Conservation (phyloP, 139 green algal genomes). For the Tetratostichococcus sp. region DNA sequence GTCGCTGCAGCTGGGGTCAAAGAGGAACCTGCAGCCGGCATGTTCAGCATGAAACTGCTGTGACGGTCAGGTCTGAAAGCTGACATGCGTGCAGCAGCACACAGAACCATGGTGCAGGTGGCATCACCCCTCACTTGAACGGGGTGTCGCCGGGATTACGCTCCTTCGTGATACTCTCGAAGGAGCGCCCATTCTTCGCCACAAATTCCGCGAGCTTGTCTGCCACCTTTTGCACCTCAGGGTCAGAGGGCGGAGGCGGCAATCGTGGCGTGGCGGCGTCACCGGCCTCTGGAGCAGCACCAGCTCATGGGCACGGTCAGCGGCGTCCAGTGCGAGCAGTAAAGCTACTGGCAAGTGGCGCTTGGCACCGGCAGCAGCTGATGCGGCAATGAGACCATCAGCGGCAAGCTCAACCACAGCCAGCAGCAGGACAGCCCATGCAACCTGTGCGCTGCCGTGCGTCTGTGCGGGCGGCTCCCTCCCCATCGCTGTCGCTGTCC, state of each 20-base stretch:
- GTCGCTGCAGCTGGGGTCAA: conserved; percentile 32
- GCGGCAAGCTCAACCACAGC: neutral
- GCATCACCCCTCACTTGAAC: conserved; percentile 45
- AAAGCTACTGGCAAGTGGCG: too few species aligned
- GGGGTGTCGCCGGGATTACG: conserved; percentile 50
- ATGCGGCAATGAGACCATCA: too few species aligned
- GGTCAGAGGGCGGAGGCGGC: conserved; percentile 12
- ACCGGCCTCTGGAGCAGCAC: neutral
- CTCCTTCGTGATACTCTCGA: conserved; percentile 62
- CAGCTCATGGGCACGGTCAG: neutral
- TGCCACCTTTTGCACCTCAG: conserved; percentile 32
- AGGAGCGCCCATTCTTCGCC: conserved; percentile 58
- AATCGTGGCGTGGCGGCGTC: neutral
- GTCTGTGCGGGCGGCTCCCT: neutral
- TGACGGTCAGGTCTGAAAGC: too few species aligned
- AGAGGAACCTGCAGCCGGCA: conserved; percentile 64
- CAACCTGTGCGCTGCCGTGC: neutral
- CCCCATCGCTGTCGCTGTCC: neutral
- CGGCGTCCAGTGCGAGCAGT: neutral
- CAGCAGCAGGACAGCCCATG: neutral
- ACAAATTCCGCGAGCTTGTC: conserved; percentile 72
- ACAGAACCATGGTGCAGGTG: too few species aligned
- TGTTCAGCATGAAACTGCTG: too few species aligned
- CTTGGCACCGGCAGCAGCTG: neutral
- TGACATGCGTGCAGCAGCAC: too few species aligned